Evolutionary conservation across 805 yeast species (phyloP), one percentile per base, ranked within the genome.

Genomic region (Wickerhamomyces silvicola): DNA sequence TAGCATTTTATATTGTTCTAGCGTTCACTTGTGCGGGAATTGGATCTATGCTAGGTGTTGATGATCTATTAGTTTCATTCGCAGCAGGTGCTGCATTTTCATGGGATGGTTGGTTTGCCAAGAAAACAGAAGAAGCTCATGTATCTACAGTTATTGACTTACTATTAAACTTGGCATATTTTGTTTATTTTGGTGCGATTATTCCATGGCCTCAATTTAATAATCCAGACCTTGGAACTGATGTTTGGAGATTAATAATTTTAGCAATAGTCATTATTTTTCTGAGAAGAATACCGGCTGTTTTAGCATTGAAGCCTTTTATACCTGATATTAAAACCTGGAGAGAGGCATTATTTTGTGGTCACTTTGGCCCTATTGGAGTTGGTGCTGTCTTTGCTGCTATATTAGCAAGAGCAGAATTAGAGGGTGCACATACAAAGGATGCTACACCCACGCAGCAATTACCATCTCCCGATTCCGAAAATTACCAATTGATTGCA

Each of bases 331-430:
- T 87, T 24, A 78, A 85, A 47, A 72, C 85, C 9, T 87, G 96
- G 95, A 75, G 95, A 55, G 97, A 87, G 56, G 96, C 96, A 0
- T 54, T 87, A 4, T 88, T 88, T 56, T 85, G 94, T 55, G 96
- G 96, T 14, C 95, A 87, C 60, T 87, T 88, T 57, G 97, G 97
- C 12, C 96, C 97, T 2, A 84, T 88, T 50, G 97, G 97, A 29
- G 96, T 87, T 15, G 95, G 96, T 36, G 95, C 95, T 2, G 67
- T 87, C 7, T 86, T 83, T 57, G 90, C 92, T 25, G 78, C 84
- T 6, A 78, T 87, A 30, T 63, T 86, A 40, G 85, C 94, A 1
- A 72, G 90, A 39, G 72, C 76, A 8, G 81, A 78, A 39, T 59
- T 82, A 32, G 94, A 84, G 50, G 63, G 58, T 7, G 62, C 59